Base-by-base conservation (phyloP, 768 basidiomycete species). In the Jaapia argillacea region DNA sequence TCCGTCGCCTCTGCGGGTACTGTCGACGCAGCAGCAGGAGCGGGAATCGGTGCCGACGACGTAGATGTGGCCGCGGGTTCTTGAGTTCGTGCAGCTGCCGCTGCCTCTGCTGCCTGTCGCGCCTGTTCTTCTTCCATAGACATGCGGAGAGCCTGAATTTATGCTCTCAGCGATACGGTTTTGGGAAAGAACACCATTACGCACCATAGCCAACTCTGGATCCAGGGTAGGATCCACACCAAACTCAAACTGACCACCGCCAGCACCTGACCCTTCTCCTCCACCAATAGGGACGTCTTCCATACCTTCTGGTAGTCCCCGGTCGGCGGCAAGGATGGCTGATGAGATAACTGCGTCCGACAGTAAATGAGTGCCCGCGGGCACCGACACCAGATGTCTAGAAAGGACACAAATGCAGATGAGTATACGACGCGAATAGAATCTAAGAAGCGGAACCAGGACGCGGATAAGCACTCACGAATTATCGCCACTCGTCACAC, bases 61-160 rank as follows among this genome's bases (percentile, higher is more conserved):
- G 63, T 48, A 6, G 60, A 52, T 22, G 61, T 41, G 6, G 67
- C 48, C 12, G 67, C 55, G n/a, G 70, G 44, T 48, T 54, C 41
- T 20, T 58, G 38, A 6, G 58, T 46, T 13, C 62, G 42, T 0
- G 51, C 43, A 3, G 61, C 37, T 1, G 59, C 35, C 0, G 60
- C 65, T 14, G 74, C 67, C 40, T 63, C 67, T 4, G 71, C 67
- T 6, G 70, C 70, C 69, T 75, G 70, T 7, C 92, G 81, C 14
- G 88, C 89, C 55, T 82, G 79, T 41, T 91, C 90, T 58, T 96
- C 92, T 66, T 94, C 88, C 74, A 98, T 80, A 1, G 93, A 97
- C 87, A 98, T 89, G 26, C 93, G 85, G 33, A 99, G 74, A 6
- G 92, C 94, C 93, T 96, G 51, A 33, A 50, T 37, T 3, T 18